Percentiles rank a stretch among this genome's conserved stretches.
Conservation (phyloP, 495 filamentous ascomycete genomes). For the Penicillium mononematosum region DNA sequence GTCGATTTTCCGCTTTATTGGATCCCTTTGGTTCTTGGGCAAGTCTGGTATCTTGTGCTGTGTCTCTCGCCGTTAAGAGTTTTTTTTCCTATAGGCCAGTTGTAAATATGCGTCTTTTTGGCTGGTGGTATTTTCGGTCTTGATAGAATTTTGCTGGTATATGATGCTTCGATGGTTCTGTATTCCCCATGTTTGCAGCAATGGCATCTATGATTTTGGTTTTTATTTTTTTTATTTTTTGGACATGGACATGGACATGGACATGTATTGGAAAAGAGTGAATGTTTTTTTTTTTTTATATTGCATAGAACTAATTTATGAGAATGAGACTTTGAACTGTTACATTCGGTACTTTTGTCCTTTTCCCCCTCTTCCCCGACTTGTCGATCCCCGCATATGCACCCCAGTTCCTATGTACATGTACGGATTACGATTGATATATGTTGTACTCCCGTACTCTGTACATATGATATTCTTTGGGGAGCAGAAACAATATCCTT, state of each 20-base stretch:
- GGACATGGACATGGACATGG: background rate
- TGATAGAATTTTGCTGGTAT: background rate
- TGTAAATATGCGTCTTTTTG: conserved; percentile 25
- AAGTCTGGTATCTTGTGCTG: conserved; percentile 89
- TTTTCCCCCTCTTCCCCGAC: background rate
- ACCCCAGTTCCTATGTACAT: background rate
- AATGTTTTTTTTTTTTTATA: background rate
- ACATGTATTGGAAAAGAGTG: conserved; percentile 2
- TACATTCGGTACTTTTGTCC: background rate
- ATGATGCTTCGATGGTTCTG: background rate
- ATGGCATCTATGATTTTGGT: conserved; percentile 3
- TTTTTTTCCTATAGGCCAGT: background rate
- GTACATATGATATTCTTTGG: background rate
- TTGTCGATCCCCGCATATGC: background rate
- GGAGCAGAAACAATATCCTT: background rate
- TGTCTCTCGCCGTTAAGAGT: conserved; percentile 62
- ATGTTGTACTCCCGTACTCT: background rate
- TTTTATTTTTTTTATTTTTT: background rate
- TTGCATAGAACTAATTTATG: conserved; percentile 8
- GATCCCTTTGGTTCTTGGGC: conserved; percentile 87
- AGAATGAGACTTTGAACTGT: background rate
- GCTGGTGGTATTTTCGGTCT: background rate
- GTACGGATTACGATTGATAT: background rate
- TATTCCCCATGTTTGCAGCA: conserved; percentile 13
- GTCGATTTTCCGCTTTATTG: conserved; percentile 80